Evolutionary conservation across 2,329 filamentous ascomycete species (phyloP).

Genomic region (Aspergillus pseudotamarii): DNA sequence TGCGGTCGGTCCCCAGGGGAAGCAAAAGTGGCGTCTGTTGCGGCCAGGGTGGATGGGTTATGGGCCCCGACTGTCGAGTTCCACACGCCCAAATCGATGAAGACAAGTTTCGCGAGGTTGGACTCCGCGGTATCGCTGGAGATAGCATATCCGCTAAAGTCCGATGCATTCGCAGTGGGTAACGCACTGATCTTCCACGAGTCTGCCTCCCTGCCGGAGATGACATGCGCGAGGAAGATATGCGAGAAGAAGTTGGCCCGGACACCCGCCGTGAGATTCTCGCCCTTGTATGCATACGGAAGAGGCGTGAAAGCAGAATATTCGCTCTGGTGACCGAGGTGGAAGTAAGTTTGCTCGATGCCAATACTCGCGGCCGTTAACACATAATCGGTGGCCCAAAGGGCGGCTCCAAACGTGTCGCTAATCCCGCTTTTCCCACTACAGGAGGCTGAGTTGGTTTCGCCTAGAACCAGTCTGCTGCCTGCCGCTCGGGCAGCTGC

Average conservation of each 20-base stretch:
- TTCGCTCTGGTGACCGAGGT: slow-evolving; percentile 17
- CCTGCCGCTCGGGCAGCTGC: slow-evolving; percentile 7
- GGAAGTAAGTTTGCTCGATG: slow-evolving; percentile 12
- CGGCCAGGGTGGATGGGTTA: slow-evolving; percentile 9
- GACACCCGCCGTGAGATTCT: slow-evolving; percentile 5
- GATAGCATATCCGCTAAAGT: slow-evolving; percentile 9
- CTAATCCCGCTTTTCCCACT: slow-evolving; percentile 13
- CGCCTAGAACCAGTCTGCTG: slow-evolving; percentile 6
- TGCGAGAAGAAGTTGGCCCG: slow-evolving; percentile 11
- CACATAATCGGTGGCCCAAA: slow-evolving; percentile 16
- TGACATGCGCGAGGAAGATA: slow-evolving; percentile 10
- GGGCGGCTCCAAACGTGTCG: slow-evolving; percentile 14
- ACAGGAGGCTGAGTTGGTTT: slow-evolving; percentile 14
- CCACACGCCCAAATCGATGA: slow-evolving; percentile 12
- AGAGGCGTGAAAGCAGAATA: slow-evolving; percentile 12
- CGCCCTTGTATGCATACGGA: slow-evolving; percentile 9
- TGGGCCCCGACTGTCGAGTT: slow-evolving; percentile 2
- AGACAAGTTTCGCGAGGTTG: slow-evolving; percentile 7
- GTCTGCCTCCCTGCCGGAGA: neutral
- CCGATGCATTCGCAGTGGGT: slow-evolving; percentile 4
- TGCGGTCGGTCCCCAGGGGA: slow-evolving; percentile 1
- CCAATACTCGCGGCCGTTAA: slow-evolving; percentile 12
- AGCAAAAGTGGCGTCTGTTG: slow-evolving; percentile 2
- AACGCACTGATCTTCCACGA: neutral
- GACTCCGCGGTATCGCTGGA: neutral